Evolutionary conservation across 1,284 basidiomycete species (phyloP).

Genomic region (Termitomyces sp.): DNA sequence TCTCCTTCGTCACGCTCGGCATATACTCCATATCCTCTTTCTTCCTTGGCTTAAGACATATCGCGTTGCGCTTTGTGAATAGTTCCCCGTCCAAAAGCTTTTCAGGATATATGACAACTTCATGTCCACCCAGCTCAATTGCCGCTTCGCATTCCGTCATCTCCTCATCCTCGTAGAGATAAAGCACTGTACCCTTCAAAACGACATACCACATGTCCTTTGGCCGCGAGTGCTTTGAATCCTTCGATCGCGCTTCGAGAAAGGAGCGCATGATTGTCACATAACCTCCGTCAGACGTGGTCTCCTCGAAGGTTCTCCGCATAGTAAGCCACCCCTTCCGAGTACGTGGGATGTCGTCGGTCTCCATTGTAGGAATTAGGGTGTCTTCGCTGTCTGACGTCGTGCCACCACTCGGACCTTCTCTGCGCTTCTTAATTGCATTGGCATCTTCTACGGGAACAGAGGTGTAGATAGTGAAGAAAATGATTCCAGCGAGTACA

Average conservation of each 20-base stretch:
- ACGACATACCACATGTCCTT: slow-evolving; percentile 88
- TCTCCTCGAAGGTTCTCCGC: slow-evolving; percentile 73
- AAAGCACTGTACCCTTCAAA: slow-evolving; percentile 84
- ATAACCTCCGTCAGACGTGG: slow-evolving; percentile 56
- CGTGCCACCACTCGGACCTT: slow-evolving; percentile 22
- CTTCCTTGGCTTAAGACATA: slow-evolving; percentile 64
- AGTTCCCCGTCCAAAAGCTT: slow-evolving; percentile 78
- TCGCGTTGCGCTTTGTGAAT: slow-evolving; percentile 83
- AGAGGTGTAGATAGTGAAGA: slow-evolving; percentile 70
- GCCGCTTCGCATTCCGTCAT: slow-evolving; percentile 85
- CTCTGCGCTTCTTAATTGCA: slow-evolving; percentile 37
- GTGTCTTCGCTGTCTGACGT: slow-evolving; percentile 24
- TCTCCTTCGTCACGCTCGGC: slow-evolving; percentile 52
- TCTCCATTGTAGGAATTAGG: slow-evolving; percentile 19
- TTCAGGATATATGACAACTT: slow-evolving; percentile 71
- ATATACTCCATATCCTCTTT: slow-evolving; percentile 30
- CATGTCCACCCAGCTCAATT: slow-evolving; percentile 72
- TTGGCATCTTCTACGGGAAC: slow-evolving; percentile 64
- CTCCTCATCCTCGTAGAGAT: slow-evolving; percentile 86
- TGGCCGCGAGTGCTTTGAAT: slow-evolving; percentile 71
- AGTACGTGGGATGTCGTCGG: slow-evolving; percentile 56
- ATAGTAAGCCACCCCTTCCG: slow-evolving; percentile 85
- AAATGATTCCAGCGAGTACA: slow-evolving; percentile 50
- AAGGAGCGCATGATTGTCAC: slow-evolving; percentile 68
- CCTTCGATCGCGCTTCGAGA: slow-evolving; percentile 69